These are phyloP conservation scores for Castanea sativa DNA, from an alignment of 306 rosid species.

Conservation along the genomic window DNA sequence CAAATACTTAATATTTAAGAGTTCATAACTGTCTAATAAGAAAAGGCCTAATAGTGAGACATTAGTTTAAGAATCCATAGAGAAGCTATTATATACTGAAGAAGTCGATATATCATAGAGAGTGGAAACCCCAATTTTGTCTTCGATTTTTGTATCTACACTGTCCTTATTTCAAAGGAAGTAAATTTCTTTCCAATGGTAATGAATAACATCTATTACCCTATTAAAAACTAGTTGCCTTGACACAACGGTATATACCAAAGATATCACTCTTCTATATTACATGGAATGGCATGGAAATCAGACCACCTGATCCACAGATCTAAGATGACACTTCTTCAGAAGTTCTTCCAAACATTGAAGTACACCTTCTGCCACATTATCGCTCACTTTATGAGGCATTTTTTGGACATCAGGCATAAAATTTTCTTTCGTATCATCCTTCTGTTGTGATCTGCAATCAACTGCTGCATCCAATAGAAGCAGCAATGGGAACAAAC, in stretches of 20 bases:
- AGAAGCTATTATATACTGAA: neutral
- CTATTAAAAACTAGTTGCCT: neutral
- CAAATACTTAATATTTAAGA: neutral
- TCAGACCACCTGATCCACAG: constrained; percentile 78
- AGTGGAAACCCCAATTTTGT: neutral
- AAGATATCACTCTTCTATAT: neutral
- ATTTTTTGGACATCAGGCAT: constrained; percentile 22
- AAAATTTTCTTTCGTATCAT: constrained; percentile 46
- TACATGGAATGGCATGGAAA: constrained; percentile 17
- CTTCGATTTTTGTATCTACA: neutral
- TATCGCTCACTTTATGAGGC: constrained; percentile 59
- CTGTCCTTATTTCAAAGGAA: neutral
- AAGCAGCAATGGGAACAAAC: constrained; percentile 78
- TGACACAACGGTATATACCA: neutral
- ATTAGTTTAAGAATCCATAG: neutral
- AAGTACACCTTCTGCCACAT: constrained; percentile 84
- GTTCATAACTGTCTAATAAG: neutral
- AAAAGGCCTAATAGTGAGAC: neutral
- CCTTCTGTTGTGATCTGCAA: constrained; percentile 58
- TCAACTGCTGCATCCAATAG: constrained; percentile 75
- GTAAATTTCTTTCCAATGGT: neutral
- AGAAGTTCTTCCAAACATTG: constrained; percentile 82
- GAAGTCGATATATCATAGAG: neutral
- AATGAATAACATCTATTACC: neutral
- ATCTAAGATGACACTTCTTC: constrained; percentile 68